Evolutionary conservation across 1,284 basidiomycete species (phyloP).

Genomic region (Pulchroboletus neoregius): DNA sequence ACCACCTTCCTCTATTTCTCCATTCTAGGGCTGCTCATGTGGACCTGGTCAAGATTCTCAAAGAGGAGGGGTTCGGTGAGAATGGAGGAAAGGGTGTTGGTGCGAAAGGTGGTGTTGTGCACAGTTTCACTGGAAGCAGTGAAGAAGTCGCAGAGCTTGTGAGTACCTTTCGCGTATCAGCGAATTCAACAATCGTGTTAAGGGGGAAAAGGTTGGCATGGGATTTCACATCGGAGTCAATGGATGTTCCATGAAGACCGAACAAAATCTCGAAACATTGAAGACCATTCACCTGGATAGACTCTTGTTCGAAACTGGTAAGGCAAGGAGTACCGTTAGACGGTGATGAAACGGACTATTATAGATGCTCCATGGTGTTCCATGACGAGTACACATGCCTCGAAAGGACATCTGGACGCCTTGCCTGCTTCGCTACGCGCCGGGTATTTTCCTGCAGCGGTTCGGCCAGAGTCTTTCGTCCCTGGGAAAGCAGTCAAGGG

Average conservation of each 20-base stretch:
- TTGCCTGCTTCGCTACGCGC: slow-evolving; percentile 48
- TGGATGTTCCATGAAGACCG: slow-evolving; percentile 82
- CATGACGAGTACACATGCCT: slow-evolving; percentile 75
- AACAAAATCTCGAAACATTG: slow-evolving; percentile 63
- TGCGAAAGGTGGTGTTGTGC: slow-evolving; percentile 74
- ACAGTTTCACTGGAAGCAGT: slow-evolving; percentile 77
- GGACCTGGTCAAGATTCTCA: slow-evolving; percentile 70
- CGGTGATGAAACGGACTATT: slow-evolving; percentile 1
- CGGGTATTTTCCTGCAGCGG: slow-evolving; percentile 51
- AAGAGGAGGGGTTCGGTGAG: slow-evolving; percentile 60
- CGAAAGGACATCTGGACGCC: slow-evolving; percentile 51
- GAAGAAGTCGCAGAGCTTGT: slow-evolving; percentile 72
- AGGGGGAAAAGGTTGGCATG: slow-evolving; percentile 52
- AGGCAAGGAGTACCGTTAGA: not conserved
- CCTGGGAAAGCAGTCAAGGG: slow-evolving; percentile 72
- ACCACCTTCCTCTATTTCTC: slow-evolving; percentile 78
- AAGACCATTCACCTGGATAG: slow-evolving; percentile 59
- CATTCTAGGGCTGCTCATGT: slow-evolving; percentile 77
- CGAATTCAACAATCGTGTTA: not conserved
- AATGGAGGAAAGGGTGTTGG: slow-evolving; percentile 54
- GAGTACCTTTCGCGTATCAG: slow-evolving; percentile 22
- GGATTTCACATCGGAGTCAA: slow-evolving; percentile 67
- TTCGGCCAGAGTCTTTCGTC: slow-evolving; percentile 68
- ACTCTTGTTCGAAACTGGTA: slow-evolving; percentile 81
- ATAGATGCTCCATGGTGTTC: slow-evolving; percentile 84